Conservation (phyloP, 2,329 filamentous ascomycete species). For the Colletotrichum filicis region DNA sequence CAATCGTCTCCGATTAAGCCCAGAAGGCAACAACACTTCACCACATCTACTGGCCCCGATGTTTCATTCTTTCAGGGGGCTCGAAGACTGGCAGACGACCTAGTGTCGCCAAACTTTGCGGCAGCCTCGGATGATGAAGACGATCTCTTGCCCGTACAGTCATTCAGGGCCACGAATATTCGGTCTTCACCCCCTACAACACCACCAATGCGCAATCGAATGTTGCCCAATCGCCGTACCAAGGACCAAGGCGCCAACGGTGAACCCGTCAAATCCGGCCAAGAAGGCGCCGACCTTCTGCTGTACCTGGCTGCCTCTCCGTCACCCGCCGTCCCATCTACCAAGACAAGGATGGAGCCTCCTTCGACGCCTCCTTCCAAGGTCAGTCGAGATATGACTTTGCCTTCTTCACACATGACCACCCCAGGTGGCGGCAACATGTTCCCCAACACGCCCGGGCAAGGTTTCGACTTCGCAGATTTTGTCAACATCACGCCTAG, state of each 20-base stretch:
- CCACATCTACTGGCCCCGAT: slow-evolving; percentile 75
- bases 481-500: slow-evolving; percentile 98
- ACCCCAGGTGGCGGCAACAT: slow-evolving; percentile 79
- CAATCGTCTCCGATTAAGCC: slow-evolving; percentile 90
- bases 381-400: slow-evolving; percentile 68
- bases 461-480: slow-evolving; percentile 91
- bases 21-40: slow-evolving; percentile 79
- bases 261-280: slow-evolving; percentile 68
- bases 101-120: slow-evolving; percentile 69
- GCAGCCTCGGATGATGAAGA: slow-evolving; percentile 84
- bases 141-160: slow-evolving; percentile 80
- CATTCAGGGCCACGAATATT: slow-evolving; percentile 72
- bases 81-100: slow-evolving; percentile 73
- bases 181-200: slow-evolving; percentile 88
- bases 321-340: slow-evolving; percentile 76
- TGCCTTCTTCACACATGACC: slow-evolving; percentile 90
- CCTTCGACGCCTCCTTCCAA: slow-evolving; percentile 82
- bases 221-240: slow-evolving; percentile 57
- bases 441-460: slow-evolving; percentile 81
- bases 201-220: slow-evolving; percentile 73
- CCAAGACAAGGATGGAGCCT: slow-evolving; percentile 69
- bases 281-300: slow-evolving; percentile 84
- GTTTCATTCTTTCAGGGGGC: slow-evolving; percentile 83
- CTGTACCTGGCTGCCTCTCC: slow-evolving; percentile 92
- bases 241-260: slow-evolving; percentile 56